phyloP scores from a whole-genome alignment of 2,329 filamentous ascomycete species.

The Clarireedia sp. region DNA sequence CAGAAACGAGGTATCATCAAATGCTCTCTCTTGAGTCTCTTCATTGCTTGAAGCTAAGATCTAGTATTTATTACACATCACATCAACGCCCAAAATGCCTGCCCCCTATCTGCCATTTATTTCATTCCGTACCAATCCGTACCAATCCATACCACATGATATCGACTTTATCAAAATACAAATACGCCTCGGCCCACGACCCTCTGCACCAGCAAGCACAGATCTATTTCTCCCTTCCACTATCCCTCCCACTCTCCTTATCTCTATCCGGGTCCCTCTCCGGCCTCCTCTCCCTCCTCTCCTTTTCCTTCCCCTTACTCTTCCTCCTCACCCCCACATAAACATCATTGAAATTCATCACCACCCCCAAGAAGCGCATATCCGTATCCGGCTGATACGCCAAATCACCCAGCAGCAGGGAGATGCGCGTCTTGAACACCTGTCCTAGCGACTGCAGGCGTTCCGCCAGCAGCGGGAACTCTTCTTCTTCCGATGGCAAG shows the following conservation, averaged over 20 bases:
- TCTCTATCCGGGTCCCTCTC: background rate
- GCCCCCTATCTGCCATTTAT: too few relatives aligned
- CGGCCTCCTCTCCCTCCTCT: background rate
- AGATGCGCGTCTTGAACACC: slow-evolving; percentile 71
- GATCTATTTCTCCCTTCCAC: background rate
- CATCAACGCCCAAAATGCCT: too few relatives aligned
- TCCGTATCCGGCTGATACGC: slow-evolving; percentile 91
- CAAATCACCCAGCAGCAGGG: slow-evolving; percentile 78
- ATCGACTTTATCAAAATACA: background rate
- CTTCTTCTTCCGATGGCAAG: slow-evolving; percentile 32
- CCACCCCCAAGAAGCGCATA: slow-evolving; percentile 88
- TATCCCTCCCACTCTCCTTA: background rate
- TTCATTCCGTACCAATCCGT: too few relatives aligned
- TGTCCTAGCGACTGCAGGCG: slow-evolving; percentile 64
- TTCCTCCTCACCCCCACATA: slow-evolving; percentile 69
- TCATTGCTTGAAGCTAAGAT: too few relatives aligned
- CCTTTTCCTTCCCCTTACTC: slow-evolving; percentile 12
- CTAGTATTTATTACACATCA: too few relatives aligned
- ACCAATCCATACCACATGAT: background rate
- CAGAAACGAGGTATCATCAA: too few relatives aligned
- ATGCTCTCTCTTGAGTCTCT: too few relatives aligned
- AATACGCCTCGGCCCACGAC: background rate
- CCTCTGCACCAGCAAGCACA: background rate
- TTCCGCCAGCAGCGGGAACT: slow-evolving; percentile 66
- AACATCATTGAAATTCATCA: slow-evolving; percentile 99